Base-by-base conservation (phyloP, 768 basidiomycete genomes). In the Tricholoma furcatifolium region DNA sequence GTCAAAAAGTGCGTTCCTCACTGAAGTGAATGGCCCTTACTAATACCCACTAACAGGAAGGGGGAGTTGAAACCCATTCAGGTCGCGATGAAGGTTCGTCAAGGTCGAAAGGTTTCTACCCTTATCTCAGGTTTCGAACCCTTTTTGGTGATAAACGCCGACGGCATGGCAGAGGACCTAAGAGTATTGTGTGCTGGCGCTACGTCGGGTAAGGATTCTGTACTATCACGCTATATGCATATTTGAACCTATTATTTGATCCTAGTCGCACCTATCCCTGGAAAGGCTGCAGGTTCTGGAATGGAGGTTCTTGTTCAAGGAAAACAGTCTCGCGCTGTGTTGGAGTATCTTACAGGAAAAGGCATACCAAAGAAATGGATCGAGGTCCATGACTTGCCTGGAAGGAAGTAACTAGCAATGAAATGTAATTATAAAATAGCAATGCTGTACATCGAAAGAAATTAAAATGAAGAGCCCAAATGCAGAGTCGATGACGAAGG, bases 301-400 rank as follows among this genome's bases (percentile, higher is more conserved):
- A 59, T 80, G 47, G 90, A 94, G 60, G 84, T 97, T 8, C 72
- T 88, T 56, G 85, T 96, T 0, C 94, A 96, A 62, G 94, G 94
- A 2, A 89, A 88, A 56, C 93, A 96, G 61, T 73, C 76, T 17
- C 78, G 80, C 57, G 70, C 74, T 2, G 86, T 93, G 10, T 72
- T 77, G 9, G 87, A 89, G 4, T 79, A 91, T 54, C 65, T 97
- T 36, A 65, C 79, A 2, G 76, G 71, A 20, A 82, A 79, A 57
- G 91, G 93, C 0, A 80, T 95, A 30, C 91, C 92, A 23, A 89
- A 87, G 72, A 78, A 77, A 62, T 95, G 90, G 89, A 87, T 95
- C 47, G 81, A 83, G 62, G 69, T 76, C 1, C 65, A 63, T 1
- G 84, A 82, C 55, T 36, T 73, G 49, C 64, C 65, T n/a, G 70